These are phyloP conservation scores for Plectosphaerella sp. DNA, from an alignment of 2,329 filamentous ascomycete genomes.

Conservation along the genomic window DNA sequence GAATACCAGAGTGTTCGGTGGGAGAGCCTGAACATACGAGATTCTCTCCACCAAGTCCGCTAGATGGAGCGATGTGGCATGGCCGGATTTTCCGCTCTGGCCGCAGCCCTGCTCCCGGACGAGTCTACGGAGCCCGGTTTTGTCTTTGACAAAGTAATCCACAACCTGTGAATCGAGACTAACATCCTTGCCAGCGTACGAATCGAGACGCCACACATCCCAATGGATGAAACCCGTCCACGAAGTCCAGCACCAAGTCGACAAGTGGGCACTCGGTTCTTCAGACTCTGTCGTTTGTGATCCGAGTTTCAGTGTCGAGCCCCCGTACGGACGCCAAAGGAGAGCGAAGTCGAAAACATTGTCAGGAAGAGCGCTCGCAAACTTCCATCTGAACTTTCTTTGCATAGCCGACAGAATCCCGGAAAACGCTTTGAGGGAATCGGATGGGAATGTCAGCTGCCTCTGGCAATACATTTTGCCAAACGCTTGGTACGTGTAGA, in stretches of 20 bases:
- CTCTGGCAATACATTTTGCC: not conserved
- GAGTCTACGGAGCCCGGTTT: not conserved
- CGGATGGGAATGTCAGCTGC: not conserved
- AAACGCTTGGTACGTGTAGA: not conserved
- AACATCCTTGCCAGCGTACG: not conserved
- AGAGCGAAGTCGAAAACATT: not conserved
- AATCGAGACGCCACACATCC: not conserved
- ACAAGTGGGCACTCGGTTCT: not conserved
- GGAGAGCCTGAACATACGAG: not conserved
- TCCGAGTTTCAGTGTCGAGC: not conserved
- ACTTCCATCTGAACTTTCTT: not conserved
- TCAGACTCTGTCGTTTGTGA: fast-evolving
- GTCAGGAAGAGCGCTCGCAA: conserved; percentile 1
- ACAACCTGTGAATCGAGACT: not conserved
- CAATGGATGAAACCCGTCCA: not conserved
- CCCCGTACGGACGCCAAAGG: not conserved
- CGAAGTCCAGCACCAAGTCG: conserved; percentile 4
- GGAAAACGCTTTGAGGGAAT: not conserved
- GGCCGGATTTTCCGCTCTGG: not conserved
- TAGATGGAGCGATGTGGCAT: not conserved
- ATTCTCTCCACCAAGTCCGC: not conserved
- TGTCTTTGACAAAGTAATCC: not conserved
- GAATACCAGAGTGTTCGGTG: not conserved
- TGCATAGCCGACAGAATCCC: not conserved
- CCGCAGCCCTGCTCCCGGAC: not conserved